These are phyloP conservation scores for Trametopsis cervina DNA, from an alignment of 768 basidiomycete genomes.

Conservation along the genomic window DNA sequence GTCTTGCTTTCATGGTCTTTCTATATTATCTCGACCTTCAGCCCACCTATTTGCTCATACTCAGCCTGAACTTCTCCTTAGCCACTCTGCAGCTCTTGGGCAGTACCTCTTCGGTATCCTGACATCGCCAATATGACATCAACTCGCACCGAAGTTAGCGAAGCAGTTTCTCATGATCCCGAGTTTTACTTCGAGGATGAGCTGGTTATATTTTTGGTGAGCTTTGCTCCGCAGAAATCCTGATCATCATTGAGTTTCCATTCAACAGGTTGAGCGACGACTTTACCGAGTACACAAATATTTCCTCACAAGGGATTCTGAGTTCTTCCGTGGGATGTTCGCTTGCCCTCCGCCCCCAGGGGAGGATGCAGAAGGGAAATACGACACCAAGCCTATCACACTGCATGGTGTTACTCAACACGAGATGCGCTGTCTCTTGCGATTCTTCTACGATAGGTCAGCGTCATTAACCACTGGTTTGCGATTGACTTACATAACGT, in stretches of 20 bases:
- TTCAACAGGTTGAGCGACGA: slow-evolving; percentile 31
- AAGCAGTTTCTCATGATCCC: slow-evolving; percentile 6
- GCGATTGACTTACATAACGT: background rate
- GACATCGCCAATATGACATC: background rate
- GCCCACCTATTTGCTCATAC: background rate
- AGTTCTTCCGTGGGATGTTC: slow-evolving; percentile 34
- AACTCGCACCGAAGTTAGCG: background rate
- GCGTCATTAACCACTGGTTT: slow-evolving; percentile 7
- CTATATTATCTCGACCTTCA: background rate
- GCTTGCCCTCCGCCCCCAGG: slow-evolving; percentile 17
- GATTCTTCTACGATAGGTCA: slow-evolving; percentile 34
- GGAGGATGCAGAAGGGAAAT: slow-evolving; percentile 24
- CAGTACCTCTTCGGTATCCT: background rate
- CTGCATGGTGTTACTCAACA: slow-evolving; percentile 26
- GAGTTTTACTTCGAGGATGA: slow-evolving; percentile 17
- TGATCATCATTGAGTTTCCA: background rate
- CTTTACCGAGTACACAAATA: slow-evolving; percentile 36
- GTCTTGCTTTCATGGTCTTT: no score
- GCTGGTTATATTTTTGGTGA: slow-evolving; percentile 17
- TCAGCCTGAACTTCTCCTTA: background rate
- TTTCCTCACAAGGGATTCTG: slow-evolving; percentile 32
- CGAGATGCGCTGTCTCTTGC: slow-evolving; percentile 33
- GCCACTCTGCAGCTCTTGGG: background rate
- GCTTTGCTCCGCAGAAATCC: background rate
- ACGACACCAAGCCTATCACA: slow-evolving; percentile 27